A percentile compares a stretch with the other conserved stretches of the same genome.
These are phyloP conservation scores for Shiraia sp. DNA, from an alignment of 2,329 filamentous ascomycete genomes.

Conservation along the genomic window DNA sequence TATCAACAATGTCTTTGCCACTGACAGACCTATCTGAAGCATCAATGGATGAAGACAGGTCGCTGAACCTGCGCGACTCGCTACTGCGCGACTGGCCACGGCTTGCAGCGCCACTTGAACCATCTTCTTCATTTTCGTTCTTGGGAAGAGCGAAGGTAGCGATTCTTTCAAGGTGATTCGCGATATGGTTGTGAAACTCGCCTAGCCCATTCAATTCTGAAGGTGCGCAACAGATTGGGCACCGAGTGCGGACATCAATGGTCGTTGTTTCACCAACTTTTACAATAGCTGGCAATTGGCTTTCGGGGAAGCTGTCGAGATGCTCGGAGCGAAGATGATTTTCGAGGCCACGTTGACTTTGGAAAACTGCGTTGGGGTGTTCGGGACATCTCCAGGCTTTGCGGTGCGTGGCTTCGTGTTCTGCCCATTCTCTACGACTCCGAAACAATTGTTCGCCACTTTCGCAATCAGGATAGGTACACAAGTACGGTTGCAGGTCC, in stretches of 20 bases:
- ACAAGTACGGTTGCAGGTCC: slow-evolving; percentile 44
- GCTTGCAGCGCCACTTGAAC: slow-evolving; percentile 37
- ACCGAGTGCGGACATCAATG: slow-evolving; percentile 32
- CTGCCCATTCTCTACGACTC: slow-evolving; percentile 43
- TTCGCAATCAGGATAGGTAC: slow-evolving; percentile 40
- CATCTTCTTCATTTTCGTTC: slow-evolving; percentile 32
- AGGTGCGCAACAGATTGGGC: slow-evolving; percentile 37
- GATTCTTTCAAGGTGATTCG: slow-evolving; percentile 42
- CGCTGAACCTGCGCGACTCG: slow-evolving; percentile 20
- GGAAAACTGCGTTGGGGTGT: slow-evolving; percentile 36
- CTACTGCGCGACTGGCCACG: slow-evolving; percentile 24
- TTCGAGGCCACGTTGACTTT: slow-evolving; percentile 24
- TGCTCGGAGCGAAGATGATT: slow-evolving; percentile 38
- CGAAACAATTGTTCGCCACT: slow-evolving; percentile 36
- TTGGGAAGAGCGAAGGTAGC: slow-evolving; percentile 41
- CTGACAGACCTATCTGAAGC: slow-evolving; percentile 6
- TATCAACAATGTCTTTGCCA: not conserved
- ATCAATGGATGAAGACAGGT: slow-evolving; percentile 21
- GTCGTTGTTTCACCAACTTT: slow-evolving; percentile 40
- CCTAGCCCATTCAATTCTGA: slow-evolving; percentile 26
- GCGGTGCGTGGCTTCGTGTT: slow-evolving; percentile 43
- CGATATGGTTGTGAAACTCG: slow-evolving; percentile 40
- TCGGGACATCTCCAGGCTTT: slow-evolving; percentile 44
- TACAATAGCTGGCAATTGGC: slow-evolving; percentile 32
- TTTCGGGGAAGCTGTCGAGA: slow-evolving; percentile 31